phyloP scores from a whole-genome alignment of 1,139 yeast species.

The Pichia sp. region DNA sequence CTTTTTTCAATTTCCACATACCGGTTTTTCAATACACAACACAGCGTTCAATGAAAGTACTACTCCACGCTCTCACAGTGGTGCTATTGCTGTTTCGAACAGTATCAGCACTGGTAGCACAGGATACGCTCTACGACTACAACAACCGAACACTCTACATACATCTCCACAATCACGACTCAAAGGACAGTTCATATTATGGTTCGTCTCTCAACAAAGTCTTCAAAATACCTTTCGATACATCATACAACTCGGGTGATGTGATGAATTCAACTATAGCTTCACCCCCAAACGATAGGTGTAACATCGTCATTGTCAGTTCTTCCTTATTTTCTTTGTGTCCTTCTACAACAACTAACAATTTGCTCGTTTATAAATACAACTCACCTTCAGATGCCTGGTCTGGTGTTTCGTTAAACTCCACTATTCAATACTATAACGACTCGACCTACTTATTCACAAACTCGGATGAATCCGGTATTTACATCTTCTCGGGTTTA shows the following conservation, averaged over 20 bases:
- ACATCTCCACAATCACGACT: slow-evolving; percentile 33
- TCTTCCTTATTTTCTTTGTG: slow-evolving; percentile 27
- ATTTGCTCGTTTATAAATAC: slow-evolving; percentile 18
- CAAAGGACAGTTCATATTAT: slow-evolving; percentile 24
- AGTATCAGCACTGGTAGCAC: slow-evolving; percentile 11
- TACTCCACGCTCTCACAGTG: background rate
- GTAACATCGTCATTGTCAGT: slow-evolving; percentile 25
- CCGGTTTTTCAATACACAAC: too few species aligned
- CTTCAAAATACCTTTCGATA: slow-evolving; percentile 36
- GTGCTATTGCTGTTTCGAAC: background rate
- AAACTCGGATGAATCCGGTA: slow-evolving; percentile 34
- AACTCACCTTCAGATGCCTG: slow-evolving; percentile 26
- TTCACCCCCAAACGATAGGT: slow-evolving; percentile 28
- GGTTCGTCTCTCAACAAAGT: slow-evolving; percentile 17
- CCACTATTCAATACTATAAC: slow-evolving; percentile 24
- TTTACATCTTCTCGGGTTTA: slow-evolving; percentile 52
- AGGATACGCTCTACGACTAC: slow-evolving; percentile 43
- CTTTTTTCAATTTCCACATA: too few species aligned
- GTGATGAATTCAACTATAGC: slow-evolving; percentile 22
- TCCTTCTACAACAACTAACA: slow-evolving; percentile 13
- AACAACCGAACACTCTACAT: slow-evolving; percentile 38
- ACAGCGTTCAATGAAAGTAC: background rate
- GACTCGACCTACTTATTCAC: slow-evolving; percentile 41
- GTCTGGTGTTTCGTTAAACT: slow-evolving; percentile 23
- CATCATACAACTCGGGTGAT: slow-evolving; percentile 26